Percentiles rank a stretch among this genome's conserved stretches.
Evolutionary conservation across 257 asterid species (phyloP).

Genomic region (Solanum lignicaule): DNA sequence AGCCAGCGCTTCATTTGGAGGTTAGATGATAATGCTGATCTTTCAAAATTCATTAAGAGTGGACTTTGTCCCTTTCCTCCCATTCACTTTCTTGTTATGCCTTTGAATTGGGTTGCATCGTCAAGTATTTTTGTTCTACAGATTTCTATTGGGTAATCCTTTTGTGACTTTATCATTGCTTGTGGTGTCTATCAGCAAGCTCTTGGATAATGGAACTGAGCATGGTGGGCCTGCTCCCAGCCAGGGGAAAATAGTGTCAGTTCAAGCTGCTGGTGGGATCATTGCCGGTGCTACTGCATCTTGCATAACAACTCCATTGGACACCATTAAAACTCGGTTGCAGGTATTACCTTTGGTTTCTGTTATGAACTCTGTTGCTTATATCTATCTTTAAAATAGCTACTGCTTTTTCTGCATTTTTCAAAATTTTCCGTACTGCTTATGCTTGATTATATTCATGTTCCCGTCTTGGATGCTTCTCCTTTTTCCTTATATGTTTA

Average conservation of each 20-base stretch:
- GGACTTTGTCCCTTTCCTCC: neutral
- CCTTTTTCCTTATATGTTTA: neutral
- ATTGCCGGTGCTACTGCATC: conserved; percentile 91
- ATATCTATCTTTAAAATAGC: neutral
- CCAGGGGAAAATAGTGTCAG: conserved; percentile 48
- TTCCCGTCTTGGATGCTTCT: neutral
- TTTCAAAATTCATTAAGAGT: neutral
- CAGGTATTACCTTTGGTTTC: conserved; percentile 34
- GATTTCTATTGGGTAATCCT: neutral
- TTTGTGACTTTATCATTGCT: conserved; percentile 1
- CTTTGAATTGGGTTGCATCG: neutral
- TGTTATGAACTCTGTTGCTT: neutral
- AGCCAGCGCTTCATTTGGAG: conserved; percentile 95
- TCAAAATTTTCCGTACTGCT: neutral
- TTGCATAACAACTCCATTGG: conserved; percentile 83
- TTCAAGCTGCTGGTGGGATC: conserved; percentile 95
- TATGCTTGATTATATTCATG: neutral
- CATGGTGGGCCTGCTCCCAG: conserved; percentile 38
- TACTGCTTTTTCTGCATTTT: neutral
- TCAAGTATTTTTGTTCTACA: neutral
- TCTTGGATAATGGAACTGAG: conserved; percentile 45
- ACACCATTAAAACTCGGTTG: conserved; percentile 88
- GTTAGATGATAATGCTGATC: conserved; percentile 16
- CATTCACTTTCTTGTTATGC: neutral
- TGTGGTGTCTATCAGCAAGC: conserved; percentile 22